Conservation (phyloP, 805 yeast species). For the Huiozyma sinensis region DNA sequence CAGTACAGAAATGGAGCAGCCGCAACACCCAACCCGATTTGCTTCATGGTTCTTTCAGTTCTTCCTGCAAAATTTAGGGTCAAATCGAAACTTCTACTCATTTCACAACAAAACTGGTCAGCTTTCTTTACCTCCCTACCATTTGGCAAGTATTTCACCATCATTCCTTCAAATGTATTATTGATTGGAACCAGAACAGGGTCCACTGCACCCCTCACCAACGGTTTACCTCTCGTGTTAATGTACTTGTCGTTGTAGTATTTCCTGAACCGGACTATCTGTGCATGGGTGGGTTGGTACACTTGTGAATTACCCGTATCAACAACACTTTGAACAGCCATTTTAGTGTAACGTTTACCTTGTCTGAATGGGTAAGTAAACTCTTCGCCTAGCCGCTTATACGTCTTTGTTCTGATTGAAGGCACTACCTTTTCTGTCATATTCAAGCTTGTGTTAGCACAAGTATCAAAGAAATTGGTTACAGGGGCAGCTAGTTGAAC, state of each 20-base stretch:
- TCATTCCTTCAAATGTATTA: constrained; percentile 36
- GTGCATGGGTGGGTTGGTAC: constrained; percentile 39
- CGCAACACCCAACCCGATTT: background rate
- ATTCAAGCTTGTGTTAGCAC: constrained; percentile 45
- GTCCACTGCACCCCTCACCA: constrained; percentile 51
- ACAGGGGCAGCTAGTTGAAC: constrained; percentile 34
- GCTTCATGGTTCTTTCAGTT: constrained; percentile 9
- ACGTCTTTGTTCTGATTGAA: constrained; percentile 42
- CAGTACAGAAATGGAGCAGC: constrained; percentile 29
- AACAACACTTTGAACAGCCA: constrained; percentile 24
- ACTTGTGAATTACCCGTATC: constrained; percentile 28
- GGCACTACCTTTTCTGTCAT: constrained; percentile 53
- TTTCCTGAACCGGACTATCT: constrained; percentile 38
- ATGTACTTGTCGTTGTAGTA: constrained; percentile 41
- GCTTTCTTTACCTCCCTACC: constrained; percentile 12
- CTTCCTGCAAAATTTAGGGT: constrained; percentile 31
- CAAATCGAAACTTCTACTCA: constrained; percentile 40
- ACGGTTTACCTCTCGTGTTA: constrained; percentile 52
- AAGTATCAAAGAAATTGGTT: constrained; percentile 38
- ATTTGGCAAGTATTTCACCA: constrained; percentile 38
- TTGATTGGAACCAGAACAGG: constrained; percentile 56
- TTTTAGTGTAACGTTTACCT: constrained; percentile 31
- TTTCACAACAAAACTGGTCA: constrained; percentile 43
- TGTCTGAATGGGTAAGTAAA: constrained; percentile 43
- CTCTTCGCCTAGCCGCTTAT: constrained; percentile 37